Evolutionary conservation across 208 protist species (phyloP).

Genomic region (Leishmania amazonensis): DNA sequence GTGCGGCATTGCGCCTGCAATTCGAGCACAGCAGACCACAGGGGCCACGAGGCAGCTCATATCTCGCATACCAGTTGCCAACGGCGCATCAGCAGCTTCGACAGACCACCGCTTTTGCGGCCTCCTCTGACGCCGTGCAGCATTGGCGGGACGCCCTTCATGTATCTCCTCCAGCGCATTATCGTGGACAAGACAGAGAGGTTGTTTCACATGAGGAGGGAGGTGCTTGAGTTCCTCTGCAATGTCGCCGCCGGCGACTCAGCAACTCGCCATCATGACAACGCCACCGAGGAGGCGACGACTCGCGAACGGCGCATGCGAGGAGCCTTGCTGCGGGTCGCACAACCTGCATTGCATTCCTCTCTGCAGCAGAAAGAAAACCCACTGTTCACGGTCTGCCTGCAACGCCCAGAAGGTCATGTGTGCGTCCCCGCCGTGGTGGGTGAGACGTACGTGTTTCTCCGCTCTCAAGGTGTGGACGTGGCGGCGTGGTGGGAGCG

Average conservation of each 20-base stretch:
- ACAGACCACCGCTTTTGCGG: neutral
- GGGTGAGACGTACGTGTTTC: constrained; percentile 17
- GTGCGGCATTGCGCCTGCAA: neutral
- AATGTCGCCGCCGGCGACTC: neutral
- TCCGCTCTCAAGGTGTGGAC: constrained; percentile 14
- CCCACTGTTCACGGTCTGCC: neutral
- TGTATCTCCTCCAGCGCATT: constrained; percentile 15
- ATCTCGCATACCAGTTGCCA: neutral
- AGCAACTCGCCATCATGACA: neutral
- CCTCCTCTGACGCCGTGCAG: neutral
- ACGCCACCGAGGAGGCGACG: neutral
- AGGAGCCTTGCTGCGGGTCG: neutral
- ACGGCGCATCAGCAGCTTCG: neutral
- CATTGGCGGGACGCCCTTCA: constrained; percentile 8
- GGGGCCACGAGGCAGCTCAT: neutral
- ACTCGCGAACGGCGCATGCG: neutral
- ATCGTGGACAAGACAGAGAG: constrained; percentile 5
- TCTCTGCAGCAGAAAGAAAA: no score
- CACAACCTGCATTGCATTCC: no score
- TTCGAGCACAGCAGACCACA: neutral
- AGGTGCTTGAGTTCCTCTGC: constrained; percentile 13
- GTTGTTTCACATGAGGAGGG: neutral
- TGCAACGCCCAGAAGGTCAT: constrained; percentile 11
- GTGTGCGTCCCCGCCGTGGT: constrained; percentile 11
- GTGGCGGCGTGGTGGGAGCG: constrained; percentile 22